Evolutionary conservation across 2,329 filamentous ascomycete species (phyloP).

Genomic region (Cordyceps tenuipes): DNA sequence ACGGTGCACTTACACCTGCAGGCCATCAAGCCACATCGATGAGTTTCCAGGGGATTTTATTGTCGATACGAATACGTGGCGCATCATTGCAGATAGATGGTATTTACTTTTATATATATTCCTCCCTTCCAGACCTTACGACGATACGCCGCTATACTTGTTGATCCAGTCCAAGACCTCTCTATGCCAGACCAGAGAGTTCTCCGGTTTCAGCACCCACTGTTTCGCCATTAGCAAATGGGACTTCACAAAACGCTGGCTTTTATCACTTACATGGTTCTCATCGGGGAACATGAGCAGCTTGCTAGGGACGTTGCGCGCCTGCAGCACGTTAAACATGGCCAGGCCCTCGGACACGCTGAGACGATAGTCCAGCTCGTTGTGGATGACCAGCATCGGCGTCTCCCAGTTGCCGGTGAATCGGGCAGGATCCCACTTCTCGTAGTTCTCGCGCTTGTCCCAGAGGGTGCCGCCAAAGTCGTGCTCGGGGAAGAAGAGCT

Average conservation of each 20-base stretch:
- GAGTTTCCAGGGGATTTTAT: too few species aligned
- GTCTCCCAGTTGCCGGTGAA: constrained; percentile 68
- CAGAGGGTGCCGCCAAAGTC: constrained; percentile 56
- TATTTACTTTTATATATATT: background rate
- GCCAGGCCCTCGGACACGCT: constrained; percentile 77
- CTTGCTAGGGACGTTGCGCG: constrained; percentile 63
- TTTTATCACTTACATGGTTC: constrained; percentile 42
- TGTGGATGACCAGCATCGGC: constrained; percentile 82
- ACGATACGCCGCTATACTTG: constrained; percentile 43
- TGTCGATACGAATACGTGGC: too few species aligned
- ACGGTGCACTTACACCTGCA: background rate
- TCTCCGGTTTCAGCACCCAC: constrained; percentile 88
- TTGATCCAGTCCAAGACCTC: constrained; percentile 76
- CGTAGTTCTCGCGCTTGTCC: constrained; percentile 55
- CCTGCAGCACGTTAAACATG: constrained; percentile 80
- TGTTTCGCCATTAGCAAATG: constrained; percentile 20
- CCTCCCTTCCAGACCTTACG: constrained; percentile 10
- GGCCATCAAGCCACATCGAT: too few species aligned
- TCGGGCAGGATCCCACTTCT: constrained; percentile 60
- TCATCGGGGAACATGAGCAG: constrained; percentile 76
- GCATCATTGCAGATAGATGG: background rate
- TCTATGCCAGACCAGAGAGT: constrained; percentile 81
- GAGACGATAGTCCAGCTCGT: constrained; percentile 80
- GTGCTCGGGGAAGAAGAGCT: constrained; percentile 63
- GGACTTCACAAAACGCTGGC: background rate